Base-by-base conservation (phyloP, 2,329 filamentous ascomycete genomes). In the Calonectria hongkongensis region DNA sequence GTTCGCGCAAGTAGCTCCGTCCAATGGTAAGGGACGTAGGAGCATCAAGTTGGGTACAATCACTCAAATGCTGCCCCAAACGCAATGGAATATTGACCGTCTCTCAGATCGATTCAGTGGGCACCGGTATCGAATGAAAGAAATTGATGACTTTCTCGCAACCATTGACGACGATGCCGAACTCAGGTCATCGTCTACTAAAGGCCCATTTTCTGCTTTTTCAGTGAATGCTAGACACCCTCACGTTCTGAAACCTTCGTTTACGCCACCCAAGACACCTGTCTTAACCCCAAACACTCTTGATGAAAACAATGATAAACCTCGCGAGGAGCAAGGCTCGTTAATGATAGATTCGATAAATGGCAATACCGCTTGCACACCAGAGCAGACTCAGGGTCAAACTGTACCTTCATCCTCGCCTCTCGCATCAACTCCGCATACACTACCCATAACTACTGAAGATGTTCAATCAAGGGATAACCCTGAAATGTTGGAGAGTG, bases 201-300 rank as follows among this genome's bases (percentile, higher is more conserved):
- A 72, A 47, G 70, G 70, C 12, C 70, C 70, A 1, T 72, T 72
- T 66, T 72, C 66, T 18, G 33, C 51, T 9, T 72, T 72, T 58
- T 36, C 60, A 43, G 27, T 36, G 10, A 12, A 54, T 21, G 2
- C 27, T 33, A 58, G n/a, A 10, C 39, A 18, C 9, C 60, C 16
- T 1, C 18, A 33, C 3, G 18, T 12, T 7, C 16, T 3, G 10
- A 36, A n/a, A 56, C 9, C 48, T 13, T 15, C 9, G 21, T 3
- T 18, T 30, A 28, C 25, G 15, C 3, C 12, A 16, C 15, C 15
- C n/a, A n/a, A 28, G 2, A n/a, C 18, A 39, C n/a, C 9, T 6
- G 25, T 10, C 18, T 2, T 30, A 12, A 21, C 25, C n/a, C 1
- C 18, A 16, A 33, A 67, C 21, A 12, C 18, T 3, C n/a, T 45